Evolutionary conservation across 2,329 filamentous ascomycete species (phyloP), one percentile per base, ranked within the genome.

Genomic region (Mollisiaceae sp.): DNA sequence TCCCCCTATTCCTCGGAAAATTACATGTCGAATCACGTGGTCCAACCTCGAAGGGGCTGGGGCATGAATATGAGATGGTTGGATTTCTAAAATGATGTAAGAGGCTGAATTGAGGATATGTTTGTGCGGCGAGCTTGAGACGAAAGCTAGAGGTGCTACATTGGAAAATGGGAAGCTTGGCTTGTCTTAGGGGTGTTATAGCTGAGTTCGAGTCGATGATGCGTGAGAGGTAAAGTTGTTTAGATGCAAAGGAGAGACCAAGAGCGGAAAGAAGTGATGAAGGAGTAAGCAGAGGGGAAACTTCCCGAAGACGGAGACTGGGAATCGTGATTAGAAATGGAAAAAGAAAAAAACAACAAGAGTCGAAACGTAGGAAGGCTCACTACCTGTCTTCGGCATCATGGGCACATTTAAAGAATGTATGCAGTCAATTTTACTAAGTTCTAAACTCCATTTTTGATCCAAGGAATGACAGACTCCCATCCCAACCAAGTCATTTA

Each of bases 391-490:
- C 18, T 57, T 62, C 60, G 54, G 54, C 52, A 61, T n/a, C 32
- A 62, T 36, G 20, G 55, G 36, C 55, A 61, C 41, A 55, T 61
- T 67, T 63, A 67, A 69, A 61, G 65, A 69, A 64, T 65, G 67
- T 69, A 69, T 69, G 60, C 59, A 69, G 61, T 69, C 64, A 66
- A 67, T 66, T 65, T 45, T 60, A 62, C 59, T 60, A 68, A 54
- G 35, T 43, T 59, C 65, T 60, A 60, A 45, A 43, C 54, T 52
- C 22, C 43, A 22, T 52, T 54, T 58, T 50, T n/a, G n/a, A 58
- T 43, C 59, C 39, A 68, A 66, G 57, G 63, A 69, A 57, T 62
- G 59, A 58, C 65, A 65, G 63, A 69, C 65, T 69, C 65, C 61
- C 67, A 66, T 66, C 65, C 62, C 56, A 47, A 2, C 24, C 20